phyloP scores from a whole-genome alignment of 2,329 filamentous ascomycete genomes.

The Leptographium radiaticola region DNA sequence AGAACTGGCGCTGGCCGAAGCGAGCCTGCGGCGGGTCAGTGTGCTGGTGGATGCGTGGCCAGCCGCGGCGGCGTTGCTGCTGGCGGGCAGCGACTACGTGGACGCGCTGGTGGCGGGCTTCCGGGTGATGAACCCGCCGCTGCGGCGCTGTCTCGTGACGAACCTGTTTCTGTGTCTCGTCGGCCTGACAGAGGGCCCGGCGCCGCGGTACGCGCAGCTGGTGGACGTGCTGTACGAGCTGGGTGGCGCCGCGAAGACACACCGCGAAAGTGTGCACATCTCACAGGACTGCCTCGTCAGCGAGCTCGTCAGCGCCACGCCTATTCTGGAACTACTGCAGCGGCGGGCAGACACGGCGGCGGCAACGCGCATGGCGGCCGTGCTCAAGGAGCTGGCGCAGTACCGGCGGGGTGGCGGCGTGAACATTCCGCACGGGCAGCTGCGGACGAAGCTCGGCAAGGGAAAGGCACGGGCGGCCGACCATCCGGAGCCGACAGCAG shows the following conservation, averaged over 20 bases:
- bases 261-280: conserved; percentile 40
- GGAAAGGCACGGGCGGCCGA: conserved; percentile 40
- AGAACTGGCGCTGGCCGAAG: conserved; percentile 41
- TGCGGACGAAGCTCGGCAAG: conserved; percentile 46
- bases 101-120: conserved; percentile 61
- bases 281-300: conserved; percentile 62
- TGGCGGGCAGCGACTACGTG: conserved; percentile 78
- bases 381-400: conserved; percentile 44
- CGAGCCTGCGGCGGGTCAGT: conserved; percentile 44
- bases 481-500: conserved; percentile 18
- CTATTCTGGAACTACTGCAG: conserved; percentile 52
- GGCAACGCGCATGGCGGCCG: conserved; percentile 38
- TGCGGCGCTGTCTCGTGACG: conserved; percentile 57
- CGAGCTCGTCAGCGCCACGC: conserved; percentile 69
- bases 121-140: conserved; percentile 44
- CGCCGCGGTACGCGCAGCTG: conserved; percentile 60
- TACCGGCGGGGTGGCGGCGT: conserved; percentile 39
- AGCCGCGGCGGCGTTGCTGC: conserved; percentile 46
- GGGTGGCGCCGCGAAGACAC: conserved; percentile 55
- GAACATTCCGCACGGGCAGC: conserved; percentile 31
- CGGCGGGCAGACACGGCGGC: conserved; percentile 36
- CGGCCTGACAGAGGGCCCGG: conserved; percentile 52
- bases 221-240: conserved; percentile 75
- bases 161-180: conserved; percentile 64
- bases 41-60: conserved; percentile 50